phyloP scores from a whole-genome alignment of 2,329 filamentous ascomycete species.

The Torrubiella hemipterigena region DNA sequence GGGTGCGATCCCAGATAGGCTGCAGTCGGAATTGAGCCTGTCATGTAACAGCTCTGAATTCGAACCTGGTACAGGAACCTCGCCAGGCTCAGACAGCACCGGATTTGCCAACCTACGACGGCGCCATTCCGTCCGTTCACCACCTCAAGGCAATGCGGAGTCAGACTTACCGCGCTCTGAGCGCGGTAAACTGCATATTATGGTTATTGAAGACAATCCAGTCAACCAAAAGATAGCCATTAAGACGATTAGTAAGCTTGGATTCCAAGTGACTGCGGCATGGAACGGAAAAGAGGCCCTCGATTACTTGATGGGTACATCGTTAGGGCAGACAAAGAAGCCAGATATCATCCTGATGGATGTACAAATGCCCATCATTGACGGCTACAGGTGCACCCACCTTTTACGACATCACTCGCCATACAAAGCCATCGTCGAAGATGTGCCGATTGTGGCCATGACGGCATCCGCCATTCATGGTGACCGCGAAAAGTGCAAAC shows the following conservation, averaged over 20 bases:
- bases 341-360: conserved; percentile 73
- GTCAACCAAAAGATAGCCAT: conserved; percentile 69
- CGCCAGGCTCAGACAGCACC: conserved; percentile 16
- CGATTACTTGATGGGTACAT: conserved; percentile 53
- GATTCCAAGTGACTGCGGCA: conserved; percentile 57
- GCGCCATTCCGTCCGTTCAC: conserved; percentile 21
- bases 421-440: conserved; percentile 45
- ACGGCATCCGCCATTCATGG: conserved; percentile 69
- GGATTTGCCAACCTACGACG: conserved; percentile 14
- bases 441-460: conserved; percentile 71
- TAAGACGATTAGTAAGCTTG: conserved; percentile 61
- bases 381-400: conserved; percentile 68
- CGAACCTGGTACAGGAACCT: conserved; percentile 33
- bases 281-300: conserved; percentile 73
- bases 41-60: conserved; percentile 58
- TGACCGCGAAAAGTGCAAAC: conserved; percentile 61
- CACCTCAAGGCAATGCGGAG: conserved; percentile 24
- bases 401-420: conserved; percentile 56
- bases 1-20: conserved; percentile 52
- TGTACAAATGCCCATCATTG: conserved; percentile 64
- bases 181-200: conserved; percentile 51
- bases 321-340: conserved; percentile 35
- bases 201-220: conserved; percentile 70
- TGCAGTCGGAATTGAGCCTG: conserved; percentile 51
- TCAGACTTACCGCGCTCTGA: conserved; percentile 42